Evolutionary conservation across 176 grass and related monocot genomes (phyloP), one percentile per base, ranked within the genome.

Genomic region (Leersia perrieri): DNA sequence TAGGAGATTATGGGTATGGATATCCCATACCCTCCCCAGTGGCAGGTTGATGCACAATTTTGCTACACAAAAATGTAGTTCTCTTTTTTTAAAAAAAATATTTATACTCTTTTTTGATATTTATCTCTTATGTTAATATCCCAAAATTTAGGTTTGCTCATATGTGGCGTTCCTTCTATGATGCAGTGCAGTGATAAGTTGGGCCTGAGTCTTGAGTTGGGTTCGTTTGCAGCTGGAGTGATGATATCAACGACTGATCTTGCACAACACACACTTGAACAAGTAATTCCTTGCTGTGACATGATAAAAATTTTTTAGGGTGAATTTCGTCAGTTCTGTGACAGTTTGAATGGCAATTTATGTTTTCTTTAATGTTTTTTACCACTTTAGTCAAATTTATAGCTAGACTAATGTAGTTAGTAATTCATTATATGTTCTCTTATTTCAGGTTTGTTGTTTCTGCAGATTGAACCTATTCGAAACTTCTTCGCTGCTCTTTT

Each of bases 171-270:
- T 85, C 33, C 41, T 89, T 83, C 60, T 72, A 47, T 77, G 74
- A 83, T 86, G 72, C 92, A 99, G 97, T 96, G 93, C 91, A 99
- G 97, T 91, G 97, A 99, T 82, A 99, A 99, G 60, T 92, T 99
- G 83, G 97, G 97, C 27, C 70, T 99, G 73, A 99, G 97, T 91
- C 87, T 99, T 68, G 97, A 99, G 85, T 86, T 99, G 80, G 97
- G 97, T 79, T 99, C 97, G 72, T 99, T 99, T 20, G 93, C 97
- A 20, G 97, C 97, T 90, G 97, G 97, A 80, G 97, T 99, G 49
- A 96, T 99, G 97, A 99, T 99, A 90, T 95, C 97, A 70, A 93
- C 97, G 2, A 99, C 97, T 53, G 97, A 99, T 79, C 89, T 96
- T 90, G 85, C 97, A 84, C 97, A 96, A 41, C 97, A 99, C 72